Percentiles rank a stretch among this genome's conserved stretches.
These are phyloP conservation scores for Didymella segeticola DNA, from an alignment of 2,329 filamentous ascomycete genomes.

Conservation along the genomic window DNA sequence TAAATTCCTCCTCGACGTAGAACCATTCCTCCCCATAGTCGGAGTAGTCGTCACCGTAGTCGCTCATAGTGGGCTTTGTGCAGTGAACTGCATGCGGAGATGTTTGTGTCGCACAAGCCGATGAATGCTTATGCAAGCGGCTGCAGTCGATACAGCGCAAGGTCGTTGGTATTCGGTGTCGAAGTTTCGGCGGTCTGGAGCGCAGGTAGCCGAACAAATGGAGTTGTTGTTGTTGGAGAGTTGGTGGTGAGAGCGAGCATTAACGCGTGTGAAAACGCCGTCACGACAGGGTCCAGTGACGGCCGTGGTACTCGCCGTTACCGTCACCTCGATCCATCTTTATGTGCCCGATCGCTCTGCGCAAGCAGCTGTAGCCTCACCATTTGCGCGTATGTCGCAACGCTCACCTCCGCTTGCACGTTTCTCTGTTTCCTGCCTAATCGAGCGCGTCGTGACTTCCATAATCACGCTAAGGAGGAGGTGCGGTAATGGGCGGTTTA, in stretches of 20 bases:
- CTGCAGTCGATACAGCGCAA: neutral
- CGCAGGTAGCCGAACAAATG: neutral
- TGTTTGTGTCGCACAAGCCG: constrained; percentile 8
- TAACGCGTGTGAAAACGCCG: constrained; percentile 12
- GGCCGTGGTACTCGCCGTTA: neutral
- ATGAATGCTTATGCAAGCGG: constrained; percentile 12
- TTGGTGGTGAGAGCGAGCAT: constrained; percentile 1
- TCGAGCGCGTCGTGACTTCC: constrained; percentile 14
- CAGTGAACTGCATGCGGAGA: constrained; percentile 13
- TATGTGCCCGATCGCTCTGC: neutral
- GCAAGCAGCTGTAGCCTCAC: constrained; percentile 2
- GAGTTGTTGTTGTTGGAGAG: constrained; percentile 2
- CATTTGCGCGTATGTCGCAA: neutral
- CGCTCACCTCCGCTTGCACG: neutral
- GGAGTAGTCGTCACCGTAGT: constrained; percentile 51
- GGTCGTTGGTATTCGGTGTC: neutral
- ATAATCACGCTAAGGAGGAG: constrained; percentile 12
- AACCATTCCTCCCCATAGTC: constrained; percentile 54
- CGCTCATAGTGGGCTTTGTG: constrained; percentile 44
- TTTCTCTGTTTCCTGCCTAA: constrained; percentile 1
- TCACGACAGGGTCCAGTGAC: constrained; percentile 11
- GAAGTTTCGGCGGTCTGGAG: neutral
- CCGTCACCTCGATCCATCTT: neutral
- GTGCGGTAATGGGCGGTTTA: constrained; percentile 36
- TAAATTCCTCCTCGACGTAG: constrained; percentile 56